Evolutionary conservation across 805 yeast genomes (phyloP), one percentile per base, ranked within the genome.

Genomic region (Nakazawaea wickerhamii): DNA sequence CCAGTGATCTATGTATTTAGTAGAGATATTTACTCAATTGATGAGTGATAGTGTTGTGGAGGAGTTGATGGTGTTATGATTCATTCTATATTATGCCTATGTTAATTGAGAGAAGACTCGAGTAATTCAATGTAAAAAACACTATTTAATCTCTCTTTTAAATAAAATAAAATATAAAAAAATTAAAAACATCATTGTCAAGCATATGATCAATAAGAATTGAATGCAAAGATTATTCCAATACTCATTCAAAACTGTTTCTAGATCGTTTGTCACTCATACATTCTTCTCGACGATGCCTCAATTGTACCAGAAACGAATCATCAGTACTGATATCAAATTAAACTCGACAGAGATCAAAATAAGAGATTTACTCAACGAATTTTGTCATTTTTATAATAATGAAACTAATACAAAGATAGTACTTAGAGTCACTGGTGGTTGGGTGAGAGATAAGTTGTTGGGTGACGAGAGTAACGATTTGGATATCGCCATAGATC

Each of bases 401-500:
- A 28, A 28, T 23, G 10, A 23, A 10, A 10, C 31, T 28, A 15
- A 15, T 28, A 6, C 11, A 6, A 28, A 28, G n/a, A 57, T 82
- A 8, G 81, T 73, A 34, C 68, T 85, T 11, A 61, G 99, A 47
- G 85, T 93, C 50, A 90, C 97, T 0, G 99, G 99, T 27, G 99
- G 99, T 0, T 91, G 99, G 99, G 99, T 93, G 2, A 73, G 99
- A 52, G 99, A 93, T 60, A 93, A 93, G 63, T 66, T 93, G 22
- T 66, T 93, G 23, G 95, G 95, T 0, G 71, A 73, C 36, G 78
- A 77, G 18, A 81, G 91, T 32, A 80, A 91, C 55, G 99, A 93
- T 59, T 68, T 93, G 23, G 99, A 93, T 54, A 86, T 93, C 37
- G 97, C 97, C 5, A 78, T 93, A 37, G 89, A 93, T 60, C 70